Base-by-base conservation (phyloP, 352 stramenopile species). In the Pythium sukuiense region DNA sequence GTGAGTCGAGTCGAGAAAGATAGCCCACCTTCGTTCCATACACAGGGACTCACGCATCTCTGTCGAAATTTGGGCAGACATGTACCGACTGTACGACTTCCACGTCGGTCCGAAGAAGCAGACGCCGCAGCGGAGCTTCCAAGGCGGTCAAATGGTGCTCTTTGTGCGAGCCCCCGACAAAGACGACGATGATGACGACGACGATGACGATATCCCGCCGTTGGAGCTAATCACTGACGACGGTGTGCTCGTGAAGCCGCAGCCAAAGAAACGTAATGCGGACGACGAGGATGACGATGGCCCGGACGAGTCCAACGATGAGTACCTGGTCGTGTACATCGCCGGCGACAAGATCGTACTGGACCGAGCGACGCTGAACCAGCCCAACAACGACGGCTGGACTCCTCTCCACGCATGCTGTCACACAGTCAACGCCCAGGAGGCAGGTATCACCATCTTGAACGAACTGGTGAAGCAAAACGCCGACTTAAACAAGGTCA, bases 31-130 rank as follows among this genome's bases (percentile, higher is more conserved):
- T 35, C 32, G 20, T 35, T 9, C 5, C 5, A 9, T 9, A 35
- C 32, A 9, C 32, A 4, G 24, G 13, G 11, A 16, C 32, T 58
- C 7, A 52, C 32, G 1, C 37, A 29, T 33, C 6, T 1, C 20
- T 39, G 35, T 41, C 13, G 27, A n/a, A n/a, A 16, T 27, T 45
- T 14, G 39, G 12, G 20, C 57, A 71, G 85, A 92, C 52, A 72
- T 92, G 70, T 94, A 91, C 67, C 80, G 85, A 6, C 64, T 92
- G 56, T 92, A 90, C 53, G 86, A 94, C 64, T 94, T 94, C 59
- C 82, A 92, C 56, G 64, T 92, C n/a, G 86, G 83, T 2, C 81
- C 82, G 1, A 86, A 84, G 67, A 88, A 87, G 64, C 76, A 81
- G 33, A 70, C 75, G 48, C 68, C 61, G 2, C 54, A 55, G 12